phyloP scores from a whole-genome alignment of 257 asterid genomes.

The Nicotiana tabacum region DNA sequence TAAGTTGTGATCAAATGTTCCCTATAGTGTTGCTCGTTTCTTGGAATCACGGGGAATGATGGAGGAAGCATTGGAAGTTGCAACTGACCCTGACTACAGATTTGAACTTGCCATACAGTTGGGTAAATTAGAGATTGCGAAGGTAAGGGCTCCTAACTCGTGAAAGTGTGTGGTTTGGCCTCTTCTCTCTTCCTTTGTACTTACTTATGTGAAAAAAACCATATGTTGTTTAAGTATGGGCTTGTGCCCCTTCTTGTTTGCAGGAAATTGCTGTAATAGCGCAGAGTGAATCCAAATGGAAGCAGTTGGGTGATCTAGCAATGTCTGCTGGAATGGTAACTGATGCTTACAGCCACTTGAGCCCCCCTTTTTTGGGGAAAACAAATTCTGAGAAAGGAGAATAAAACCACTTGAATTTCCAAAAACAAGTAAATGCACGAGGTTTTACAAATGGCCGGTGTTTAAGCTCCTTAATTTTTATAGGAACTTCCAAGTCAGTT shows the following conservation, averaged over 20 bases:
- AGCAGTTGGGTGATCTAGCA: constrained; percentile 96
- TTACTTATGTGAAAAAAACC: neutral
- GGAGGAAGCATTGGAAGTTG: constrained; percentile 88
- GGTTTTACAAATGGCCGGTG: constrained; percentile 1
- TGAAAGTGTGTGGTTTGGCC: neutral
- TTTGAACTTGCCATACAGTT: constrained; percentile 94
- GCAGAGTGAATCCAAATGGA: constrained; percentile 87
- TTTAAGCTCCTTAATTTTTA: constrained; percentile 6
- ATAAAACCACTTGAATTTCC: neutral
- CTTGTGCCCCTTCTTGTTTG: constrained; percentile 20
- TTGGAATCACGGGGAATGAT: constrained; percentile 96
- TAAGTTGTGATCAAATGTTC: constrained; percentile 4
- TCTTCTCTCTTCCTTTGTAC: neutral
- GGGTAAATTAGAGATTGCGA: constrained; percentile 79
- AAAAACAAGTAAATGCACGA: neutral
- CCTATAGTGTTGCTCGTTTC: constrained; percentile 79
- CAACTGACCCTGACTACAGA: constrained; percentile 93
- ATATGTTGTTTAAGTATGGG: neutral
- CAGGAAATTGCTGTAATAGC: constrained; percentile 85
- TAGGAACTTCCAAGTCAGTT: neutral
- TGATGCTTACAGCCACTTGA: constrained; percentile 2
- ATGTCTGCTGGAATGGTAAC: constrained; percentile 90
- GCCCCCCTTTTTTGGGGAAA: neutral
- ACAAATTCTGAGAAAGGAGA: neutral
- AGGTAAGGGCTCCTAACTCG: constrained; percentile 41